Evolutionary conservation across 2,329 filamentous ascomycete genomes (phyloP).

Genomic region (Fusarium sp.): DNA sequence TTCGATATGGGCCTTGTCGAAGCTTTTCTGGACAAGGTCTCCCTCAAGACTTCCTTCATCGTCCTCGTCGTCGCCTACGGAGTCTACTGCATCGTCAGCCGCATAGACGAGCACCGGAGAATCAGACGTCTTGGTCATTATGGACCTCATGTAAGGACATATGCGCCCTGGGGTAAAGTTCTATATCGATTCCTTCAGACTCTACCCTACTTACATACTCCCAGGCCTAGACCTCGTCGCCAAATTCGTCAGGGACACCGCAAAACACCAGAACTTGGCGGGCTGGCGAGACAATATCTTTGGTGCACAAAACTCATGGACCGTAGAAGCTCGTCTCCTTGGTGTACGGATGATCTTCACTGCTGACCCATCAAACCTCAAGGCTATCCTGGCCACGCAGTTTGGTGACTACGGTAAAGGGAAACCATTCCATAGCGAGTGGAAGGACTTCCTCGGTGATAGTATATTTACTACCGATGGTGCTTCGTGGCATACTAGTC

Average conservation of each 20-base stretch:
- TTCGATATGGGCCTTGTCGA: constrained; percentile 65
- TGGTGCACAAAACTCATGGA: constrained; percentile 60
- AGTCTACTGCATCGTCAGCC: constrained; percentile 54
- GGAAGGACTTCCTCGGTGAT: constrained; percentile 80
- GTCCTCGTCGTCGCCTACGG: constrained; percentile 55
- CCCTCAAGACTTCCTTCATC: constrained; percentile 55
- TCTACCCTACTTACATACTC: background rate
- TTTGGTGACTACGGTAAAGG: constrained; percentile 89
- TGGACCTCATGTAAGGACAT: constrained; percentile 53
- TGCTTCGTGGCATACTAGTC: constrained; percentile 80
- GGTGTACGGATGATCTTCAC: constrained; percentile 78
- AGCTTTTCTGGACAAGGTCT: constrained; percentile 58
- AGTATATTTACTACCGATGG: constrained; percentile 86
- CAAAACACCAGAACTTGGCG: constrained; percentile 68
- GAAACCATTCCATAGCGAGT: constrained; percentile 77
- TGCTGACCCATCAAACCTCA: constrained; percentile 88
- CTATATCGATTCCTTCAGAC: background rate
- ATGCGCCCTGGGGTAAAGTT: constrained; percentile 62
- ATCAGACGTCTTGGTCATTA: constrained; percentile 61
- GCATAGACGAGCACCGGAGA: constrained; percentile 58
- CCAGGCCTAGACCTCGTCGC: constrained; percentile 73
- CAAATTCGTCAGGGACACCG: constrained; percentile 65
- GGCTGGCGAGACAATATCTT: constrained; percentile 70
- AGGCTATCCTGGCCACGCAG: constrained; percentile 88
- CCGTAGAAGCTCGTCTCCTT: constrained; percentile 69